Evolutionary conservation across 1,139 yeast species (phyloP).

Genomic region (Hansenula sp.): DNA sequence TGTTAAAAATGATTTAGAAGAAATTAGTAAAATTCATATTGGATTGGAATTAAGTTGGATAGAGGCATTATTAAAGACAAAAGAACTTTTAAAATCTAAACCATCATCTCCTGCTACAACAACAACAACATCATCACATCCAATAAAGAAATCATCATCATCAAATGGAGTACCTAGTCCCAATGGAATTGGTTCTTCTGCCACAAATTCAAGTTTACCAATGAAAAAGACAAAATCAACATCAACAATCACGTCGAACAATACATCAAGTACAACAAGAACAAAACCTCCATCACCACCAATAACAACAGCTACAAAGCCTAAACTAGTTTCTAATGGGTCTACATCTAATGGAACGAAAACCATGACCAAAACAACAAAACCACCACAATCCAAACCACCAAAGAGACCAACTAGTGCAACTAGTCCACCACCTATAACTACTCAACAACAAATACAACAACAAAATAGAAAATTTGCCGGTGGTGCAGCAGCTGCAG

Average conservation of each 20-base stretch:
- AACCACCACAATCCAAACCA: neutral
- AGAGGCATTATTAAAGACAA: slow-evolving; percentile 43
- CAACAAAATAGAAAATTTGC: slow-evolving; percentile 22
- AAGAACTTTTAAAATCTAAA: slow-evolving; percentile 29
- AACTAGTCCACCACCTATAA: neutral
- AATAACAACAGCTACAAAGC: slow-evolving; percentile 2
- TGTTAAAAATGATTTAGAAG: slow-evolving; percentile 6
- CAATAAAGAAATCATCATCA: neutral
- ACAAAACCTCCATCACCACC: neutral
- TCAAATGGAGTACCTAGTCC: neutral
- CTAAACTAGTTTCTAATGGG: neutral
- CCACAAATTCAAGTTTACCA: neutral
- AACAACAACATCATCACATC: neutral
- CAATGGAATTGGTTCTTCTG: too few relatives aligned
- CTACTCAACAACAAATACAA: slow-evolving; percentile 5
- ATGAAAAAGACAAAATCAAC: slow-evolving; percentile 1
- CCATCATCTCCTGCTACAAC: neutral
- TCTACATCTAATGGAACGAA: neutral
- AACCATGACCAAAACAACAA: neutral
- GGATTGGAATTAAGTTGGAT: slow-evolving; percentile 39
- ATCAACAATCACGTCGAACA: slow-evolving; percentile 1
- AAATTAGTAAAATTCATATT: slow-evolving; percentile 20
- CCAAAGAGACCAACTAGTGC: slow-evolving; percentile 1
- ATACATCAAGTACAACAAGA: neutral
- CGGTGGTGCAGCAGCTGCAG: slow-evolving; percentile 26